Percentiles rank a stretch among this genome's conserved stretches.
Conservation (phyloP, 1,284 basidiomycete species). For the Sanghuangporus sanghuang region DNA sequence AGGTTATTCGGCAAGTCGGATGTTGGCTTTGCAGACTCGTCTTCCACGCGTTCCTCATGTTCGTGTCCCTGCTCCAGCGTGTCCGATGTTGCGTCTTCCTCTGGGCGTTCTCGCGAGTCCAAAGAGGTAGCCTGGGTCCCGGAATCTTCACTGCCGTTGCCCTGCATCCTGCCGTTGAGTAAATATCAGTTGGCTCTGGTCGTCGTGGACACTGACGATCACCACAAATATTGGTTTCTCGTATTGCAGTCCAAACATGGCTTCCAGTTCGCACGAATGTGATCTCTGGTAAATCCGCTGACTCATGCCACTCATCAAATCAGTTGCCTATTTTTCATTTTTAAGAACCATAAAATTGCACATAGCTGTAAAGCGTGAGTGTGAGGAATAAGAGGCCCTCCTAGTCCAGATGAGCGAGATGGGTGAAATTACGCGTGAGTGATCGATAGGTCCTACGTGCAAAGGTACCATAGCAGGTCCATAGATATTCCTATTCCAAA, state of each 20-base stretch:
- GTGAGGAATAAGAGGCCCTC: too few relatives aligned
- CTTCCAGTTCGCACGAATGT: not conserved
- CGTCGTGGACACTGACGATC: conserved; percentile 4
- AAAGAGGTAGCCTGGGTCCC: not conserved
- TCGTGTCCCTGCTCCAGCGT: conserved; percentile 1
- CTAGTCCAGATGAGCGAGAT: too few relatives aligned
- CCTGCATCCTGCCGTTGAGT: conserved; percentile 9
- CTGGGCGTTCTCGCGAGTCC: not conserved
- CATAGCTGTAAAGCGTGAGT: too few relatives aligned
- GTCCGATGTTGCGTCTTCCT: not conserved
- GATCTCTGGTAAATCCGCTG: not conserved
- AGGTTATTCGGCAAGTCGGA: not conserved
- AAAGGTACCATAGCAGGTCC: too few relatives aligned
- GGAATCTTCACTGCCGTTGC: not conserved
- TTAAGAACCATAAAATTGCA: too few relatives aligned
- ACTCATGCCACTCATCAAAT: not conserved
- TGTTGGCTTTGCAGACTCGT: not conserved
- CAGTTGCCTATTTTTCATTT: not conserved
- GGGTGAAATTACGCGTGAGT: too few relatives aligned
- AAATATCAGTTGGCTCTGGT: not conserved
- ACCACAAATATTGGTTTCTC: not conserved
- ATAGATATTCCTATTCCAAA: too few relatives aligned
- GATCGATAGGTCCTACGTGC: too few relatives aligned
- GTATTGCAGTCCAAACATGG: not conserved
- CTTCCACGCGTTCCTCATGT: conserved; percentile 1